These are phyloP conservation scores for Noccaea bulbosa DNA, from an alignment of 345 rosid species.

Conservation along the genomic window DNA sequence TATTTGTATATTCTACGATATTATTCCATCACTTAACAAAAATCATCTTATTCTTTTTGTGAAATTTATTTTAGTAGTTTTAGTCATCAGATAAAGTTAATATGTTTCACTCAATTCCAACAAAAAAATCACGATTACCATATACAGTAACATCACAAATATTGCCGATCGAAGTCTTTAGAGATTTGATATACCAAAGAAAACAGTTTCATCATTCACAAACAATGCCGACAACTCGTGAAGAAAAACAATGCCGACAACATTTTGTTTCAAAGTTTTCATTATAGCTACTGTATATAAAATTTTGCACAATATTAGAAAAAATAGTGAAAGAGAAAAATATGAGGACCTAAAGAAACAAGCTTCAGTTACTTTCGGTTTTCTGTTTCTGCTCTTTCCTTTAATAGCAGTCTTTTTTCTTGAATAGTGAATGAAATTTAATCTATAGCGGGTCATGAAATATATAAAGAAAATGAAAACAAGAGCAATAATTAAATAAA, in stretches of 20 bases:
- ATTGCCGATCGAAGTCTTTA: neutral
- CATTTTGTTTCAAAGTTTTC: constrained; percentile 12
- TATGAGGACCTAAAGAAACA: constrained; percentile 36
- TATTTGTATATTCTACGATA: neutral
- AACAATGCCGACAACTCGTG: constrained; percentile 33
- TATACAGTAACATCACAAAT: constrained; percentile 5
- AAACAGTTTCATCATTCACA: constrained; percentile 18
- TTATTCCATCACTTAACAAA: neutral
- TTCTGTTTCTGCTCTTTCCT: constrained; percentile 39
- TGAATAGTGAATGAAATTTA: constrained; percentile 18
- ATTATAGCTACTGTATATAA: constrained; percentile 8
- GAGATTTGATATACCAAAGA: constrained; percentile 14
- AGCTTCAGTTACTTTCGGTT: constrained; percentile 41
- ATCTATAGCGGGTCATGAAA: neutral
- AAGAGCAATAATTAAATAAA: constrained; percentile 6
- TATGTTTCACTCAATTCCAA: constrained; percentile 5
- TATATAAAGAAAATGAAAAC: neutral
- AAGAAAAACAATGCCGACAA: constrained; percentile 27
- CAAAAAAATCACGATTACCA: neutral
- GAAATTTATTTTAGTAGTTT: neutral
- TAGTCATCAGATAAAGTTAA: neutral
- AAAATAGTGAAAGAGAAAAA: neutral
- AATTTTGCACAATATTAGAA: neutral
- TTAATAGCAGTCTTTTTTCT: constrained; percentile 12
- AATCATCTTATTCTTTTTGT: neutral